Conservation (phyloP, 768 basidiomycete species). For the Coprinellus aureogranulatus region DNA sequence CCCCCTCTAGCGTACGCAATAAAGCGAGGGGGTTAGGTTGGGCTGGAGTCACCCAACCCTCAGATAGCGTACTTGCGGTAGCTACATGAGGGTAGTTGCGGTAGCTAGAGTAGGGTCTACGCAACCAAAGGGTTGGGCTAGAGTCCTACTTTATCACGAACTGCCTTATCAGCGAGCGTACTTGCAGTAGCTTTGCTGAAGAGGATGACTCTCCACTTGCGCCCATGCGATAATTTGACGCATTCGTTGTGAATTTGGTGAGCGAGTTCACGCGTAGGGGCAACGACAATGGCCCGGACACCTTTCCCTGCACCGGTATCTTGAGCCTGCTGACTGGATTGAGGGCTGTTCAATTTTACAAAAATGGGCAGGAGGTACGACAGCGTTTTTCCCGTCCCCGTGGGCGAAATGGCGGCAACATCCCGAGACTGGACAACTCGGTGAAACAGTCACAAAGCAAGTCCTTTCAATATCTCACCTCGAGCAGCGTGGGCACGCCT, state of each 20-base stretch:
- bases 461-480: slow-evolving; percentile 46
- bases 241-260: slow-evolving; percentile 94
- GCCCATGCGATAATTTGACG: slow-evolving; percentile 72
- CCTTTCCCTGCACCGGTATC: slow-evolving; percentile 48
- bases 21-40: no score
- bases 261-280: slow-evolving; percentile 93
- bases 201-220: slow-evolving; percentile 79
- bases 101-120: no score
- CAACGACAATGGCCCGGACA: slow-evolving; percentile 76
- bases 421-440: slow-evolving; percentile 61
- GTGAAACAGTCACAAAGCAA: not conserved
- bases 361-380: slow-evolving; percentile 88
- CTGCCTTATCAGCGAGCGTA: slow-evolving; percentile 70
- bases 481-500: slow-evolving; percentile 75
- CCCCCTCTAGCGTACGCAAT: no score
- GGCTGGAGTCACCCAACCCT: no score
- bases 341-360: slow-evolving; percentile 53
- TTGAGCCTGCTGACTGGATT: slow-evolving; percentile 37
- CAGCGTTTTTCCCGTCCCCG: slow-evolving; percentile 95
- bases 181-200: slow-evolving; percentile 90
- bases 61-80: no score
- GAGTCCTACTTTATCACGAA: slow-evolving; percentile 78
- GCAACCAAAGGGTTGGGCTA: no score
- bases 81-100: no score
- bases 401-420: slow-evolving; percentile 92